phyloP scores from a whole-genome alignment of 2,329 filamentous ascomycete genomes.

The Metarhizium sp. region DNA sequence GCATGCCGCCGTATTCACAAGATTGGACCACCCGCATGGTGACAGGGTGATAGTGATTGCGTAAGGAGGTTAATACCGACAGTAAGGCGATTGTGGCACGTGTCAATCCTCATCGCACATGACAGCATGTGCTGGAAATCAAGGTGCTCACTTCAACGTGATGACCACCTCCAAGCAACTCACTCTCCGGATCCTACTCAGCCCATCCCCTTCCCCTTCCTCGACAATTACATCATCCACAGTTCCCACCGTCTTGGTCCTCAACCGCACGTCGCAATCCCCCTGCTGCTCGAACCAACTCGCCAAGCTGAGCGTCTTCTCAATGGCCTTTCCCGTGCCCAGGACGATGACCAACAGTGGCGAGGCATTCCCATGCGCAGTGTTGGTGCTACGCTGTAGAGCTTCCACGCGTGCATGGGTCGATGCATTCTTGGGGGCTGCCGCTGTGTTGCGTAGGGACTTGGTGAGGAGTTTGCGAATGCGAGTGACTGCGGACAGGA shows the following conservation, averaged over 20 bases:
- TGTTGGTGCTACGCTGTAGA: constrained; percentile 24
- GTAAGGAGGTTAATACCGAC: too few relatives aligned
- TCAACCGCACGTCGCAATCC: constrained; percentile 48
- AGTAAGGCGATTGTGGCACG: background rate
- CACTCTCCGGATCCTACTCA: constrained; percentile 36
- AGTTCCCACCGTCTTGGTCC: constrained; percentile 53
- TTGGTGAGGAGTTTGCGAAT: constrained; percentile 53
- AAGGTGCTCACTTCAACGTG: constrained; percentile 29
- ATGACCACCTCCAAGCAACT: constrained; percentile 43
- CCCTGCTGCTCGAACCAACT: constrained; percentile 54
- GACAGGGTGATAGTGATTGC: too few relatives aligned
- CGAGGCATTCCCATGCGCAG: constrained; percentile 9
- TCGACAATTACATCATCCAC: constrained; percentile 55
- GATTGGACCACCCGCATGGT: too few relatives aligned
- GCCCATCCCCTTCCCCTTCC: constrained; percentile 26
- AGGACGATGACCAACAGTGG: constrained; percentile 42
- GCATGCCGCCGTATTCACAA: too few relatives aligned
- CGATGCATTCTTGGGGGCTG: constrained; percentile 38
- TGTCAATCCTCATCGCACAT: background rate
- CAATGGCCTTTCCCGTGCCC: constrained; percentile 58
- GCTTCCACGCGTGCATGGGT: constrained; percentile 36
- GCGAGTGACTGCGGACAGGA: constrained; percentile 58
- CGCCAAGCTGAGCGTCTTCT: constrained; percentile 52
- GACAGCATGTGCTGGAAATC: too few relatives aligned
- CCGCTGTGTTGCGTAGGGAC: constrained; percentile 30